These are phyloP conservation scores for Ceratocystiopsis brevicomis DNA, from an alignment of 2,329 filamentous ascomycete genomes.

Conservation along the genomic window DNA sequence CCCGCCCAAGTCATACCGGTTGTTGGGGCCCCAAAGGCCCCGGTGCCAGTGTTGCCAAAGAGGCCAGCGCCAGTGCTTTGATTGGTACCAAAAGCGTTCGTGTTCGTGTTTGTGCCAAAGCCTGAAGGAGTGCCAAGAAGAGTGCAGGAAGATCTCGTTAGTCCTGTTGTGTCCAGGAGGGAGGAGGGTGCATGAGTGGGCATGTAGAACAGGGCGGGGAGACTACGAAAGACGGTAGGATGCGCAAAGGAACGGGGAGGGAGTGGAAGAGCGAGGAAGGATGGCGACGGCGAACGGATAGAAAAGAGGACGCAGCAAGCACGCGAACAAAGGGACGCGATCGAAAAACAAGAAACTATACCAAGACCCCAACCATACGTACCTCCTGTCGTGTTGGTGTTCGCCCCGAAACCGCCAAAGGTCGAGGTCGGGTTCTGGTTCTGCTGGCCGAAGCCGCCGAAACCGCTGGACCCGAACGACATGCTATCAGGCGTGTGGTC, in stretches of 20 bases:
- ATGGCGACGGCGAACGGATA: neutral
- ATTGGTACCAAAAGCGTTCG: conserved; percentile 18
- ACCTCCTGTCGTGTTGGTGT: conserved; percentile 27
- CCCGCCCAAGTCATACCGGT: conserved; percentile 8
- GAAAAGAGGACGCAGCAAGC: neutral
- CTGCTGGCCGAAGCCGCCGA: conserved; percentile 40
- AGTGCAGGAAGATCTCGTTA: conserved; percentile 7
- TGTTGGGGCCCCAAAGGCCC: conserved; percentile 8
- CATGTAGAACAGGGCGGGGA: neutral
- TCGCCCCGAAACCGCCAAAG: conserved; percentile 40
- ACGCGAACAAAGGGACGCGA: neutral
- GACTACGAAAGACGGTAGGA: too few species aligned
- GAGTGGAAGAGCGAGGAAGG: neutral
- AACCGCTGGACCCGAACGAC: conserved; percentile 34
- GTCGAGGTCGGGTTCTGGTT: conserved; percentile 22
- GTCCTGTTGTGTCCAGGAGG: conserved; percentile 7
- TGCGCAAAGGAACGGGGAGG: neutral
- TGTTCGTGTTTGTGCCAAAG: conserved; percentile 20
- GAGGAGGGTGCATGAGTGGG: neutral
- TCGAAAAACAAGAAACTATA: conserved; percentile 4
- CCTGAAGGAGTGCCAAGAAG: conserved; percentile 5
- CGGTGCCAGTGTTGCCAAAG: conserved; percentile 20
- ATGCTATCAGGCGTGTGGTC: conserved; percentile 19
- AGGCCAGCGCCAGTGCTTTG: conserved; percentile 24
- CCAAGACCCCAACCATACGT: conserved; percentile 17